Evolutionary conservation across 2,329 filamentous ascomycete species (phyloP).

Genomic region (Monosporascus cannonballus): DNA sequence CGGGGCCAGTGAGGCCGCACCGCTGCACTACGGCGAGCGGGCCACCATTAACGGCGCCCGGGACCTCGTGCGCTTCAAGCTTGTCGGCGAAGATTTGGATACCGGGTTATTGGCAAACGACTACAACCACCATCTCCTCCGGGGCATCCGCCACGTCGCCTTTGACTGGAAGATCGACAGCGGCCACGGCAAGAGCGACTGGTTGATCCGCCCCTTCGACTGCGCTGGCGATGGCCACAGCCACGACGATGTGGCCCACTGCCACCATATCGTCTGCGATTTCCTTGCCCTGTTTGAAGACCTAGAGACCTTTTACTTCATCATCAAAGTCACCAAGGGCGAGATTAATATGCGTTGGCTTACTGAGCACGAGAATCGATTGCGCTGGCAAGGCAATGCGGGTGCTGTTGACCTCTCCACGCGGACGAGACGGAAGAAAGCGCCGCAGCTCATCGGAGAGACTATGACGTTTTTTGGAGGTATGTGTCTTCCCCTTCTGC

Average conservation of each 20-base stretch:
- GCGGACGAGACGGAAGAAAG: neutral
- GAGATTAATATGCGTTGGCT: neutral
- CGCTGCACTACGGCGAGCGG: neutral
- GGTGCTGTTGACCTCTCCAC: neutral
- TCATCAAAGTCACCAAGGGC: constrained; percentile 9
- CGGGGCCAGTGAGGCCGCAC: neutral
- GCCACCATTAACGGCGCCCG: neutral
- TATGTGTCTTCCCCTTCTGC: constrained; percentile 1
- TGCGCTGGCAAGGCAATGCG: neutral
- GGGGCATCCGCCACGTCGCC: neutral
- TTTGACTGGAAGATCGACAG: neutral
- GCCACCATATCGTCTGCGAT: constrained; percentile 11
- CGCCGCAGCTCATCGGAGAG: neutral
- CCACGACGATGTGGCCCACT: neutral
- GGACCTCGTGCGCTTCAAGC: neutral
- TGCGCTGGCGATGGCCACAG: neutral
- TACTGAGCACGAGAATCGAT: neutral
- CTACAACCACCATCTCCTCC: neutral
- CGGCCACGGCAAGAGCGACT: neutral
- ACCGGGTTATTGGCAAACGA: neutral
- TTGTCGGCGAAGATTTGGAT: neutral
- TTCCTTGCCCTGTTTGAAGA: constrained; percentile 21
- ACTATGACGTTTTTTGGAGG: constrained; percentile 1
- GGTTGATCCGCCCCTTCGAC: neutral
- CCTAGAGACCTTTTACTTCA: constrained; percentile 24